A percentile compares a stretch with the other conserved stretches of the same genome.
Evolutionary conservation across 257 asterid genomes (phyloP).

Genomic region (Salvia hispanica): DNA sequence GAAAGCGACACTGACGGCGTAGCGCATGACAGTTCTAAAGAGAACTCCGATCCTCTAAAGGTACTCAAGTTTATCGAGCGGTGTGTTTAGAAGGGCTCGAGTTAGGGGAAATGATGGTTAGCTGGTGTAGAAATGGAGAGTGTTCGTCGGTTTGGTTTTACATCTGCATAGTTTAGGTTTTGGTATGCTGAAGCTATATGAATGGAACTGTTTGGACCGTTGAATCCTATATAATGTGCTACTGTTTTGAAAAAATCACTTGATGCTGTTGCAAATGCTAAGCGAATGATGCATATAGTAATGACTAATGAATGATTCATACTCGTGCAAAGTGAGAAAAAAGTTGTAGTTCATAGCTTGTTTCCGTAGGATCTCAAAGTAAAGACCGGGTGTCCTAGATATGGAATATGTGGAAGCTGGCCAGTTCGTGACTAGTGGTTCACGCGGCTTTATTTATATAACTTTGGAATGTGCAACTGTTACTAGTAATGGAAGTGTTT

Average conservation of each 20-base stretch:
- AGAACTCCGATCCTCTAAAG: constrained; percentile 72
- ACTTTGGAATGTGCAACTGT: neutral
- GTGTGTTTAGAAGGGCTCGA: neutral
- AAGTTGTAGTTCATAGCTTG: neutral
- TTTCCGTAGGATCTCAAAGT: neutral
- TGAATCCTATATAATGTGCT: neutral
- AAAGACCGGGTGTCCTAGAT: neutral
- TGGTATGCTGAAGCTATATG: neutral
- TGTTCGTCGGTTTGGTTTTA: no score
- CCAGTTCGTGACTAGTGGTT: neutral
- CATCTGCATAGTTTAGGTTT: neutral
- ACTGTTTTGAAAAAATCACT: neutral
- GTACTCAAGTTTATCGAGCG: constrained; percentile 32
- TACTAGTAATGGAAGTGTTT: neutral
- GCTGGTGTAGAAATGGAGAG: neutral
- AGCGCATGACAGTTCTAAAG: constrained; percentile 57
- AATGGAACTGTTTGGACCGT: neutral
- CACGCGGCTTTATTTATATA: neutral
- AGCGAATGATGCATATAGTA: neutral
- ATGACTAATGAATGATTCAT: neutral
- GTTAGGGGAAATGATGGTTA: neutral
- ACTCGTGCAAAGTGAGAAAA: neutral
- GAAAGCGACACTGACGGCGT: constrained; percentile 54
- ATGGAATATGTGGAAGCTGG: neutral
- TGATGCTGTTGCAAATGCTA: neutral